Conservation (phyloP, 2,329 filamentous ascomycete species). For the Aspergillus calidoustus region DNA sequence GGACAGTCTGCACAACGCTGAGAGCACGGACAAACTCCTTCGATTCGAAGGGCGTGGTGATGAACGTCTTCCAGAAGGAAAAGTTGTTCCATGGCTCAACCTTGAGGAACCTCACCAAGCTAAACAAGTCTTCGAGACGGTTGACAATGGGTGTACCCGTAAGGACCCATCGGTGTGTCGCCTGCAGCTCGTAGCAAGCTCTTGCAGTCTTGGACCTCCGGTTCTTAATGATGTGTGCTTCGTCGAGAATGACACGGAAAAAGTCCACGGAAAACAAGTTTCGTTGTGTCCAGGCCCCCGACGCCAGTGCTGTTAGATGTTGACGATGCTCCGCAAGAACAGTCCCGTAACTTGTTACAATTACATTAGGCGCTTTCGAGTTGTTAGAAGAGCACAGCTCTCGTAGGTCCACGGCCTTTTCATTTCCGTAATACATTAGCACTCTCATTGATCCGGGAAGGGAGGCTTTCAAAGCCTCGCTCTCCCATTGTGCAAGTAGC, state of each 20-base stretch:
- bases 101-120: constrained; percentile 84
- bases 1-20: constrained; percentile 94
- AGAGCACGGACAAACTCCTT: constrained; percentile 92
- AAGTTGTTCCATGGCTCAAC: constrained; percentile 99
- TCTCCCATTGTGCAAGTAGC: constrained; percentile 94
- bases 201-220: constrained; percentile 90
- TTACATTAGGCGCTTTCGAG: constrained; percentile 79
- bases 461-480: constrained; percentile 90
- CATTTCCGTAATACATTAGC: constrained; percentile 88
- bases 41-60: constrained; percentile 94
- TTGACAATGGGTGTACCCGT: constrained; percentile 98
- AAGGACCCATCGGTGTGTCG: constrained; percentile 86
- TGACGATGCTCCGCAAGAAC: constrained; percentile 88
- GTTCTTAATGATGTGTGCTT: constrained; percentile 92
- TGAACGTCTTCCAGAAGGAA: constrained; percentile 98
- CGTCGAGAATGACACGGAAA: constrained; percentile 92
- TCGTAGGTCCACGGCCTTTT: constrained; percentile 79
- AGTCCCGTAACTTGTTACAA: constrained; percentile 94
- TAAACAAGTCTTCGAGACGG: constrained; percentile 91
- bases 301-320: constrained; percentile 51
- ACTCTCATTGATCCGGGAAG: constrained; percentile 79
- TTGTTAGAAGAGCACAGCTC: constrained; percentile 78
- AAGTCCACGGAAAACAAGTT: constrained; percentile 93
- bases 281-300: constrained; percentile 57
- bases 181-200: constrained; percentile 88